phyloP scores from a whole-genome alignment of 2,329 filamentous ascomycete genomes.

The Fusarium praegraminearum region DNA sequence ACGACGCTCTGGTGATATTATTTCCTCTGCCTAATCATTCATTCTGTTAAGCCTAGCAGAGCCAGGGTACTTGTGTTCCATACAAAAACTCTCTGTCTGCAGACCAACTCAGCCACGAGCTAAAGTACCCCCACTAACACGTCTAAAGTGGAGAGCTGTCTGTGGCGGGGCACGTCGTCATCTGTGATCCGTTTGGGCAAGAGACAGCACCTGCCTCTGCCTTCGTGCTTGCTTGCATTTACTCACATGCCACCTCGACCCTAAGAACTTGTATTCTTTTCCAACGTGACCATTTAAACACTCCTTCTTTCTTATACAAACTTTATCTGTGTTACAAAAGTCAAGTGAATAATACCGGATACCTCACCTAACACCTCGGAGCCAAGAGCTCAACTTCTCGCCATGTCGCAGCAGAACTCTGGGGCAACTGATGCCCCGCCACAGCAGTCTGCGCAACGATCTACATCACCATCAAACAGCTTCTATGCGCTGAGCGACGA shows the following conservation, averaged over 20 bases:
- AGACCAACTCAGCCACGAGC: background rate
- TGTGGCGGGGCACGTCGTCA: constrained; percentile 47
- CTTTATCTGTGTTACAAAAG: background rate
- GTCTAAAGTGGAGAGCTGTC: constrained; percentile 8
- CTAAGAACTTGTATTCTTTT: background rate
- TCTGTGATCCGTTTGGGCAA: constrained; percentile 40
- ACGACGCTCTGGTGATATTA: constrained; percentile 29
- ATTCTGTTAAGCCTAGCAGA: constrained; percentile 16
- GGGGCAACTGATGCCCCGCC: constrained; percentile 43
- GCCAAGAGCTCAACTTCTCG: constrained; percentile 9
- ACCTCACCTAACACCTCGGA: background rate
- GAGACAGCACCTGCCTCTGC: constrained; percentile 27
- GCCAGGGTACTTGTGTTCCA: constrained; percentile 12
- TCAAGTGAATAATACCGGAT: background rate
- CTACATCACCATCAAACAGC: constrained; percentile 82
- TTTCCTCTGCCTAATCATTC: background rate
- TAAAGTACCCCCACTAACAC: constrained; percentile 34
- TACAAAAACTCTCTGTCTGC: background rate
- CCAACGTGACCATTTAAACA: constrained; percentile 13
- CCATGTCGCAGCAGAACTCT: constrained; percentile 44
- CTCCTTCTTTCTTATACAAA: constrained; percentile 9
- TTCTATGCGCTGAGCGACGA: constrained; percentile 98
- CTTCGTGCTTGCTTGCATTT: constrained; percentile 10
- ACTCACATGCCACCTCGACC: constrained; percentile 39
- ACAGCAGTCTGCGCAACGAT: constrained; percentile 50